Evolutionary conservation across 1,284 basidiomycete species (phyloP), one percentile per base, ranked within the genome.

Genomic region (Austropuccinia psidii): DNA sequence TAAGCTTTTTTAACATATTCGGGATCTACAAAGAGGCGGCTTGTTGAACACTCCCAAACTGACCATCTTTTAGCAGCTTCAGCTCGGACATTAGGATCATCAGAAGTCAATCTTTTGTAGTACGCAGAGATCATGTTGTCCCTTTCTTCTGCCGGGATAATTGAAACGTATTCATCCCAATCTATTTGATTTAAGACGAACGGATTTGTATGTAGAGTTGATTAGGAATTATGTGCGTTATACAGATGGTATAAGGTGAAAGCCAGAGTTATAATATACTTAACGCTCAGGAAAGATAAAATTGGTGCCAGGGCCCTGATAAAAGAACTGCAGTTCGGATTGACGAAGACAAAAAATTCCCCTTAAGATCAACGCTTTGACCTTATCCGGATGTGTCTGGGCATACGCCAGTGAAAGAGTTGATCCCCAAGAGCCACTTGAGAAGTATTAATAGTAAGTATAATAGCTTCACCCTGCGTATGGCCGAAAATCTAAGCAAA

Each of bases 381-480:
- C 90, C 19, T 87, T 85, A 31, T 89, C 87, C 0, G 93, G 91
- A 79, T 96, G 89, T 4, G 86, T 83, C 83, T 96, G 88, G 4
- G 93, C 87, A 80, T 97, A 97, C 0, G 88, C 89, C 39, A 98
- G 82, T 13, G 90, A 85, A n/a, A 96, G 84, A 0, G 92, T 95
- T 2, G 90, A 93, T 2, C 93, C 93, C 91, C 93, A 79, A 37
- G 64, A 78, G 33, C 69, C 29, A 49, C 15, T 54, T 19, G 15
- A 24, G 62, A 65, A 17, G 11, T 19, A 55, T n/a, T 29, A 29
- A 33, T n/a, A 47, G 39, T 17, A 37, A 21, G 31, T 9, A 9
- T 0, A 21, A n/a, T n/a, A n/a, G n/a, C n/a, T n/a, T n/a, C n/a
- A n/a, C n/a, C n/a, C n/a, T n/a, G n/a, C n/a, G n/a, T n/a, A n/a